Base-by-base conservation (phyloP, 352 stramenopile species). In the Phytophthora pinifolia region DNA sequence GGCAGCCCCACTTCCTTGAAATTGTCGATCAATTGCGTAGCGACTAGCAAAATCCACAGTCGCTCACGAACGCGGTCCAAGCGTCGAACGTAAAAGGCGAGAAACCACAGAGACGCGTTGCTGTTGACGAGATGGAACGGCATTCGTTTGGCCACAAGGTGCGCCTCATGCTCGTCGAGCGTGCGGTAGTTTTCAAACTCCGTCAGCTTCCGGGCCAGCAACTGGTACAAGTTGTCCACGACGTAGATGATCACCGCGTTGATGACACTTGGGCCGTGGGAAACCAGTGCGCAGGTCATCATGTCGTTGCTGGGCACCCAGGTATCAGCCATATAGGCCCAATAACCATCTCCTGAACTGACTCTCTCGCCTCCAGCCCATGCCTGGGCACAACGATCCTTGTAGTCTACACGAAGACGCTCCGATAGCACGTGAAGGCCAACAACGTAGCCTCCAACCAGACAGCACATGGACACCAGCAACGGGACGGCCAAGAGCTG, bases 101-200 rank as follows among this genome's bases (percentile, higher is more conserved):
- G 64, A 56, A 84, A 86, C 71, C 73, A 81, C 1, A 89, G 59
- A 53, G 78, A 85, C 27, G 78, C 78, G 46, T 89, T 89, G 73
- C 72, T 83, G 61, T 89, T 89, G 32, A 89, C 73, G 30, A 89
- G 80, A 57, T 89, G 75, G 57, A 89, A 89, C 29, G 78, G 78
- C 75, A 89, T 89, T 14, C 78, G 66, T 52, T 89, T 89, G 17
- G 79, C 66, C 34, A 89, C 75, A n/a, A 89, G 59, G 29, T 89
- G 76, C 15, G 83, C 76, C 30, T 89, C 78, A 45, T 83, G 79
- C 58, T 86, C 78, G 42, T 67, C 65, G 6, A 67, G 65, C 4
- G 78, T 89, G 45, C 78, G 78, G 46, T 89, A 89, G 59, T 89
- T 89, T 39, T 89, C 78, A 46, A 83, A 83, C 17, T 83, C 68